Percentiles rank a stretch among this genome's conserved stretches.
Conservation (phyloP, 331 rosid species). For the Arachis monticola region DNA sequence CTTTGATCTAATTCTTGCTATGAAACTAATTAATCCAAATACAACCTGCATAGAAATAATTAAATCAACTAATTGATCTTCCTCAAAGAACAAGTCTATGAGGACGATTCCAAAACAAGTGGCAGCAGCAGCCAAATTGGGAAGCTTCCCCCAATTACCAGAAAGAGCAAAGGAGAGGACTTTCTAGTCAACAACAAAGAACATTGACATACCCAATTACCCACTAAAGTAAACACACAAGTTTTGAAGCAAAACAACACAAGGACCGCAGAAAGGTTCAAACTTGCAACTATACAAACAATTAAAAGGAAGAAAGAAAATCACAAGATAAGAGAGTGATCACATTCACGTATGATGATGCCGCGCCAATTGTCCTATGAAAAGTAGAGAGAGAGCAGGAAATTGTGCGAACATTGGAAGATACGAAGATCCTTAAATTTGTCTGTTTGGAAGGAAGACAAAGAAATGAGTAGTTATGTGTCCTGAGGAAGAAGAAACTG, state of each 20-base stretch:
- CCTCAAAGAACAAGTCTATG: not conserved
- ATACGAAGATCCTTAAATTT: too few relatives aligned
- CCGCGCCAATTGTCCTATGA: too few relatives aligned
- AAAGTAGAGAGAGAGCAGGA: too few relatives aligned
- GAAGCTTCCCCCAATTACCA: constrained; percentile 20
- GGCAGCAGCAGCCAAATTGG: constrained; percentile 34
- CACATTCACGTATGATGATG: too few relatives aligned
- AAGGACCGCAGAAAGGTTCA: not conserved
- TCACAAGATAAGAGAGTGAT: too few relatives aligned
- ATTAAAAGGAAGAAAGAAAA: too few relatives aligned
- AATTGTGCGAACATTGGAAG: too few relatives aligned
- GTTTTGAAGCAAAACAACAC: not conserved
- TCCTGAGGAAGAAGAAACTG: too few relatives aligned
- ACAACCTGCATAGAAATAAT: not conserved
- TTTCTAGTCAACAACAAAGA: constrained; percentile 30
- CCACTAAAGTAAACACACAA: not conserved
- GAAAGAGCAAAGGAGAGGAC: constrained; percentile 20
- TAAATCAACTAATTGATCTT: constrained; percentile 37
- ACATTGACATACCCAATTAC: not conserved
- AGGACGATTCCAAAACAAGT: not conserved
- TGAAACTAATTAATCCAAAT: not conserved
- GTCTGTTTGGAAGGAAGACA: too few relatives aligned
- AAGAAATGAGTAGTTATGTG: too few relatives aligned
- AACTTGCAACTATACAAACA: not conserved
- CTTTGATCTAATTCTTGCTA: not conserved